Base-by-base conservation (phyloP, 1,284 basidiomycete species). In the Ceratobasidium sp. region DNA sequence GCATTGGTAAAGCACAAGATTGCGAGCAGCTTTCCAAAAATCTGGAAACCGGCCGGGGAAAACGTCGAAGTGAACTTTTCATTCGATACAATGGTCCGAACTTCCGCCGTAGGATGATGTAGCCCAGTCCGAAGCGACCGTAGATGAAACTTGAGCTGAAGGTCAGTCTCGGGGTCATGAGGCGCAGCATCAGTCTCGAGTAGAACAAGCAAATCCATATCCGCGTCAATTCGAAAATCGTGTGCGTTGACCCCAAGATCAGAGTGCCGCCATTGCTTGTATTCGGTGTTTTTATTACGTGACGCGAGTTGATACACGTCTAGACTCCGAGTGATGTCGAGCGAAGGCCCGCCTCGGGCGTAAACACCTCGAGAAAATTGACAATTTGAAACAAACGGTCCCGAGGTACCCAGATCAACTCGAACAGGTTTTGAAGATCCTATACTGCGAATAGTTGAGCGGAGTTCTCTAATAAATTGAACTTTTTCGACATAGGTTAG, bases 181-280 rank as follows among this genome's bases (percentile, higher is more conserved):
- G 54, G 66, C 14, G 41, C 41, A 9, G 41, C 6, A 32, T 55
- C 55, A 14, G 26, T 38, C 30, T 70, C 41, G 11, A 70, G 55
- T 21, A 70, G 23, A n/a, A 70, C 55, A 16, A 70, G 55, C 67
- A 70, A 28, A 23, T 70, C 67, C n/a, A 59, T 32, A 21, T 70
- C 67, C 21, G 67, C 54, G 16, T 70, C 67, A 16, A 70, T 58
- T 5, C 41, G 2, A n/a, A 46, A 70, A 14, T 57, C 43, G 9
- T 70, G 67, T 6, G 55, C 44, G 28, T 46, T 23, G 5, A 50
- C 30, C 7, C 44, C 54, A 2, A 70, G 30, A 50, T 70, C 55
- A 21, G 54, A 28, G 1, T 58, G 55, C 13, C 18, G 2, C 55
- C 43, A 59, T 0, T 11, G 16, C 21, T 43, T 28, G n/a, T n/a